Base-by-base conservation (phyloP, 805 yeast species). In the Brettanomyces custersianus region DNA sequence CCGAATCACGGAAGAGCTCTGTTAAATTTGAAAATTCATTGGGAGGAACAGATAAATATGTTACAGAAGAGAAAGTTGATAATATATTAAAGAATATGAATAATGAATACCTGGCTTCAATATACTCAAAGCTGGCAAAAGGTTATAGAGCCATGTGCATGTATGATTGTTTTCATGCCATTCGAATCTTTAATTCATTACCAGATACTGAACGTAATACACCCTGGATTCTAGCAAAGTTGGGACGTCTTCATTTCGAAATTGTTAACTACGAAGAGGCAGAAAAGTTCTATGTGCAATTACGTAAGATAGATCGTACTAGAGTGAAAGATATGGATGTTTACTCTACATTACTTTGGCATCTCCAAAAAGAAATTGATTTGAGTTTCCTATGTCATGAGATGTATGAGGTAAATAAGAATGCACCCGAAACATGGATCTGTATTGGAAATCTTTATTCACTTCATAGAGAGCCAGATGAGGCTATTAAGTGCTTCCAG, bases 291-390 rank as follows among this genome's bases (percentile, higher is more conserved):
- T 90, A 83, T 51, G 59, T 60, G 13, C 68, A 66, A 44, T 64
- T 92, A 37, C 67, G 95, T 36, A 63, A 62, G 37, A 40, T 79
- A 19, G 95, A 87, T 58, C 72, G 90, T 29, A 82, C 88, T 9
- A 67, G 97, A 38, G 54, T 80, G 12, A 77, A 75, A 42, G 97
- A 87, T 52, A 85, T 90, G 92, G 97, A 92, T 51, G 76, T 78
- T 47, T 87, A 74, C 52, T 86, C 96, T 0, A 90, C 97, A 0
- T 63, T 87, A 20, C 65, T 90, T 40, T 90, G 98, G 98, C 97
- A 92, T 62, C 60, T 87, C 34, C 90, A 82, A 38, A 79, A 78
- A 49, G 87, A 82, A 33, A 72, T 75, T 16, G 88, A 80, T 37
- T 65, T 92, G 35, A 78, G 92, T n/a, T 77, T 70, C 48, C 65